Percentiles rank a stretch among this genome's conserved stretches.
Evolutionary conservation across 331 rosid species (phyloP).

Genomic region (Pyrus hybrid): DNA sequence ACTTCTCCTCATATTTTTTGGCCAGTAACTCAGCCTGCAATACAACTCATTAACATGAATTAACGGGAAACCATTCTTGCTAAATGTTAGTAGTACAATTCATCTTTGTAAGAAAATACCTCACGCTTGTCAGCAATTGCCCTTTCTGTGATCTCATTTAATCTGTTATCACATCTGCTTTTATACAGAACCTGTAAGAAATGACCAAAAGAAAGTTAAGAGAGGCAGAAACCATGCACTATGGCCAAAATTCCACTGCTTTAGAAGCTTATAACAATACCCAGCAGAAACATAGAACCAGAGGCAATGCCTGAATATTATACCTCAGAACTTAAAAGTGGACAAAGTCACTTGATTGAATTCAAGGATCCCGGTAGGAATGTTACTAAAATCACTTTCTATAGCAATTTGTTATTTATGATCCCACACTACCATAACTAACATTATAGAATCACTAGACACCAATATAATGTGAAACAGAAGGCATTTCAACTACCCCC

Average conservation of each 20-base stretch:
- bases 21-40: constrained; percentile 71
- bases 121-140: constrained; percentile 91
- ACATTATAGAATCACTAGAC: constrained; percentile 3
- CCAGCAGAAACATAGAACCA: not conserved
- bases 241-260: not conserved
- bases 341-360: not conserved
- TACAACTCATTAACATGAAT: constrained; percentile 8
- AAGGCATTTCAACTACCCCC: constrained; percentile 1
- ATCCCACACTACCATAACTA: not conserved
- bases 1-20: constrained; percentile 88
- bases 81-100: not conserved
- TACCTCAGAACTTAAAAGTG: not conserved
- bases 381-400: not conserved
- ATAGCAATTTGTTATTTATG: not conserved
- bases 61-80: constrained; percentile 12
- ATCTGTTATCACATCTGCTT: constrained; percentile 87
- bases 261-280: not conserved
- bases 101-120: constrained; percentile 31
- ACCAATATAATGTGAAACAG: not conserved
- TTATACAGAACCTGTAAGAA: constrained; percentile 69
- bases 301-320: not conserved
- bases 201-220: constrained; percentile 1
- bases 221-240: not conserved
- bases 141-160: constrained; percentile 95
- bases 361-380: not conserved